Evolutionary conservation across 176 grass and related monocot species (phyloP), one percentile per base, ranked within the genome.

Genomic region (Pharus latifolius): DNA sequence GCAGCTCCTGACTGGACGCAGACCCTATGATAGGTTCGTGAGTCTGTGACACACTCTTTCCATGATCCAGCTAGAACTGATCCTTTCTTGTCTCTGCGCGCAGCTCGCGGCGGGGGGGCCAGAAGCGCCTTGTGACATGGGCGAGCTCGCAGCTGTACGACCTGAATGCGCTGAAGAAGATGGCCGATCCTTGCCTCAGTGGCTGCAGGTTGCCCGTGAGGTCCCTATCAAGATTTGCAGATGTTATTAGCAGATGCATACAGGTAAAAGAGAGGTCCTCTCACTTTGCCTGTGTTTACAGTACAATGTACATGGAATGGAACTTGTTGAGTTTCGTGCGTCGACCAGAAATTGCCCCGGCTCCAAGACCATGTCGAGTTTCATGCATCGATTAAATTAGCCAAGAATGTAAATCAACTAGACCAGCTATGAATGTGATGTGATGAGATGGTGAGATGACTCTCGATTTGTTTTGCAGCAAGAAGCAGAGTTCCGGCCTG

Each of bases 141-240:
- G 84, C 80, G 17, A 59, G 56, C 20, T 67, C 80, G 31, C 77
- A 70, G 44, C 88, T 91, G 65, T 29, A 87, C 53, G 88, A 91
- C 77, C 78, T 87, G 23, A 62, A 60, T 48, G 32, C 77, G 60
- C 60, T 91, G 77, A 24, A 27, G 52, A 74, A 26, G 64, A 91
- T 91, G 88, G 62, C 65, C 23, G 77, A 91, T 61, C 77, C 88
- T 14, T 46, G 69, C 25, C 76, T 85, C 55, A 44, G 30, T 5
- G 19, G 12, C 56, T 53, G 17, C 30, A 32, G 10, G 48, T 33
- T 18, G 69, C 14, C 53, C 13, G 80, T 84, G 30, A 81, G 77
- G 78, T 91, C 88, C 12, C 23, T 91, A 15, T 91, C 88, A 8
- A 77, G 84, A 33, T 81, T 91, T 70, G 84, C 84, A 1, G 88